Conservation (phyloP, 2,329 filamentous ascomycete genomes). For the Spiromastix sp. region DNA sequence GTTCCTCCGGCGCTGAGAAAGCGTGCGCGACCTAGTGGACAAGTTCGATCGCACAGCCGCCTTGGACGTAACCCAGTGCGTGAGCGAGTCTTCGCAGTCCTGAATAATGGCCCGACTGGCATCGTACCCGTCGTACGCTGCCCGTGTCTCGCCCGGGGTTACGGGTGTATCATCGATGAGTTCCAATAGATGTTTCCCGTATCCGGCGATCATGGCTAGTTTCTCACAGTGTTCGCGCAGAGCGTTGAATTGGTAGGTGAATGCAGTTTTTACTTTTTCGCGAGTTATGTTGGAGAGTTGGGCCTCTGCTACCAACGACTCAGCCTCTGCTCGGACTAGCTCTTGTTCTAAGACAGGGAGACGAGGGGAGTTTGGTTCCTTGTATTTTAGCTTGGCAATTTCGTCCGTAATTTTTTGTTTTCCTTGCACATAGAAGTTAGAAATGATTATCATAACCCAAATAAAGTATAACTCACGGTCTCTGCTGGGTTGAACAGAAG, state of each 20-base stretch:
- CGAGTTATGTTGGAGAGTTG: conserved; percentile 99
- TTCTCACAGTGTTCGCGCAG: conserved; percentile 97
- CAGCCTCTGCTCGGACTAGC: conserved; percentile 93
- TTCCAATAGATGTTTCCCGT: conserved; percentile 95
- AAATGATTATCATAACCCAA: neutral
- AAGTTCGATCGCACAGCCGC: conserved; percentile 81
- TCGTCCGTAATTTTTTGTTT: conserved; percentile 99
- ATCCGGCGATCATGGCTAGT: conserved; percentile 93
- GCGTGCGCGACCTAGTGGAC: conserved; percentile 73
- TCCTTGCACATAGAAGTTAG: conserved; percentile 40
- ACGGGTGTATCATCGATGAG: conserved; percentile 94
- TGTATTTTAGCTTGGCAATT: conserved; percentile 98
- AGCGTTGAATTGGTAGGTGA: conserved; percentile 96
- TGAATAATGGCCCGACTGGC: conserved; percentile 98
- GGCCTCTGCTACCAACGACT: conserved; percentile 96
- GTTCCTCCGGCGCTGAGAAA: conserved; percentile 73
- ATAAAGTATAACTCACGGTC: conserved; percentile 38
- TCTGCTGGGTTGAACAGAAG: conserved; percentile 92
- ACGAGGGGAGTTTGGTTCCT: conserved; percentile 95
- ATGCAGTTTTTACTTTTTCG: conserved; percentile 97
- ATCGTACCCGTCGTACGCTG: conserved; percentile 95
- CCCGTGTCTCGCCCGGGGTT: conserved; percentile 89
- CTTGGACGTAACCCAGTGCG: conserved; percentile 90
- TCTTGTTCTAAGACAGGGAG: conserved; percentile 98
- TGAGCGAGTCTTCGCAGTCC: conserved; percentile 94